Evolutionary conservation across 805 yeast species (phyloP).

Genomic region (Clavispora fructus): DNA sequence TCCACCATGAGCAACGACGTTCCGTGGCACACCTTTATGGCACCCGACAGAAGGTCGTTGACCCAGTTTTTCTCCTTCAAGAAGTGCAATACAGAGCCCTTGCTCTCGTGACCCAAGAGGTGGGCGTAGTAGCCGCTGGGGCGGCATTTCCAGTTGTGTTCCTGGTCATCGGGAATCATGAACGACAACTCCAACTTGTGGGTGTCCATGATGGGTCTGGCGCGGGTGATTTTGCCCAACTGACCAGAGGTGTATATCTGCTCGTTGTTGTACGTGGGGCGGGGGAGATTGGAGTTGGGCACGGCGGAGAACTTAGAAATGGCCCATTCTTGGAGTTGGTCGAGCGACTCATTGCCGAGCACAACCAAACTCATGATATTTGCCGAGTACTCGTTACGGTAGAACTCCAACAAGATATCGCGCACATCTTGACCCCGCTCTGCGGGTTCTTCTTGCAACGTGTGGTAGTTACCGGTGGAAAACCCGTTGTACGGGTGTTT

Average conservation of each 20-base stretch:
- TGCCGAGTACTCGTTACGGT: constrained; percentile 68
- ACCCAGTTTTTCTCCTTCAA: constrained; percentile 76
- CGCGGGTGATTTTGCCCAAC: constrained; percentile 50
- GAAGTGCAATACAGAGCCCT: constrained; percentile 71
- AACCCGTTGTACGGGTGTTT: constrained; percentile 82
- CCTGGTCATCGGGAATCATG: constrained; percentile 68
- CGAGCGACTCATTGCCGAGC: constrained; percentile 75
- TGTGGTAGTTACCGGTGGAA: constrained; percentile 80
- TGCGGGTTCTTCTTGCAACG: constrained; percentile 66
- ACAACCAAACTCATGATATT: constrained; percentile 85
- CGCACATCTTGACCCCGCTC: constrained; percentile 66
- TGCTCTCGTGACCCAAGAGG: constrained; percentile 86
- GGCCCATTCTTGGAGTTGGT: constrained; percentile 68
- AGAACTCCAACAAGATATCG: constrained; percentile 72
- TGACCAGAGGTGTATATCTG: constrained; percentile 47
- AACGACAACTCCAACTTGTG: constrained; percentile 65
- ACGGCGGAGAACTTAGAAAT: constrained; percentile 59
- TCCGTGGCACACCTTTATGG: constrained; percentile 59
- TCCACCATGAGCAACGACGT: constrained; percentile 63
- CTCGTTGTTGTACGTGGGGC: constrained; percentile 40
- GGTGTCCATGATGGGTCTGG: constrained; percentile 79
- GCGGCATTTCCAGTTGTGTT: constrained; percentile 53
- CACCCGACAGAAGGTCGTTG: constrained; percentile 70
- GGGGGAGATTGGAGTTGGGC: constrained; percentile 43
- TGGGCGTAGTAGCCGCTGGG: constrained; percentile 75